Base-by-base conservation (phyloP, 768 basidiomycete species). In the Phanerochaete sordida region DNA sequence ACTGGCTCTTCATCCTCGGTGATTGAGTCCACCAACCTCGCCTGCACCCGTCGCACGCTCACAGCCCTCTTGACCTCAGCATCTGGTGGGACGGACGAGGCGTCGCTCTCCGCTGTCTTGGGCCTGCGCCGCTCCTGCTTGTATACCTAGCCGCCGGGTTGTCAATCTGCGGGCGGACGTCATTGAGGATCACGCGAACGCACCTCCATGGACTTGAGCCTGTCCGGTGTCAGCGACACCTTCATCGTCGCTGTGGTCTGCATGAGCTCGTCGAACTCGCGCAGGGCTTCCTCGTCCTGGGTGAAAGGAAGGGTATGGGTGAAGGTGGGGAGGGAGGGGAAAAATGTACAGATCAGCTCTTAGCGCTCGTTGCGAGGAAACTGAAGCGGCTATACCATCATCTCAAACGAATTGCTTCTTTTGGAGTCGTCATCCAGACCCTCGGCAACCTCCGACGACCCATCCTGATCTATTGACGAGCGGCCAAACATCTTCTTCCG, bases 191-290 rank as follows among this genome's bases (percentile, higher is more conserved):
- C 15, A 30, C 15, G 21, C 54, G 53, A 31, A 79, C 84, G 69
- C 75, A 95, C 95, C 82, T 97, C 94, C 84, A 96, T 95, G 52
- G 86, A 92, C 70, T 87, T 90, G 59, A 98, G 79, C 56, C 95
- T 83, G 77, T 97, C 94, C 58, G 95, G 95, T 33, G 95, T 98
- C 63, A 97, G 81, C 44, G 94, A 96, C 66, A 98, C 87, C 71
- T 93, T 97, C 90, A 97, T 91, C 21, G 95, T 98, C 59, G 89
- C 81, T 61, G 88, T 84, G 60, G 91, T 93, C 54, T 84, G 85
- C 86, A 98, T 88, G 73, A 98, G 78, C 72, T 93, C 87, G 73
- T 98, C 95, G 72, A 98, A 98, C 71, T 96, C 91, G 58, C 67
- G 65, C n/a, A 68, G 56, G 21, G 64, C 71, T 70, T 69, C 82